Evolutionary conservation across 2,329 filamentous ascomycete species (phyloP).

Genomic region (Claviceps sorghi): DNA sequence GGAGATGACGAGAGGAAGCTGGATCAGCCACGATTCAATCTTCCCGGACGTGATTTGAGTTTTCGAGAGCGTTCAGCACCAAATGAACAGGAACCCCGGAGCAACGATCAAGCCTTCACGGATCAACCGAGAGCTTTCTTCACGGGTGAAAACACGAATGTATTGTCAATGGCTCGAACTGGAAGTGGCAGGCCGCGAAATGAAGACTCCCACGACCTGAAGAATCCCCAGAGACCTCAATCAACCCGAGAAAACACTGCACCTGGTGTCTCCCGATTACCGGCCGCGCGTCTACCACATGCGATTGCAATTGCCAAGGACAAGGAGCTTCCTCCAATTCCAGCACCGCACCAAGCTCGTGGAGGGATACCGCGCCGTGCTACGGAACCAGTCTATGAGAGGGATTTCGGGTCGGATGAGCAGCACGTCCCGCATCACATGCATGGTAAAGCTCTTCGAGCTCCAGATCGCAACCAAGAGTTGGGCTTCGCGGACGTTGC

Average conservation of each 20-base stretch:
- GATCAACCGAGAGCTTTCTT: slow-evolving; percentile 4
- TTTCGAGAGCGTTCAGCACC: slow-evolving; percentile 43
- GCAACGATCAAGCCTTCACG: slow-evolving; percentile 13
- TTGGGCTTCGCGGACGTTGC: slow-evolving; percentile 7
- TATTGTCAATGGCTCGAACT: slow-evolving; percentile 28
- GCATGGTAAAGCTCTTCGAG: slow-evolving; percentile 8
- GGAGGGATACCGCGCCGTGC: slow-evolving; percentile 15
- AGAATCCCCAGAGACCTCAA: slow-evolving; percentile 22
- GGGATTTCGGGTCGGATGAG: slow-evolving; percentile 15
- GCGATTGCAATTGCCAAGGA: slow-evolving; percentile 10
- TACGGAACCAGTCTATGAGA: slow-evolving; percentile 16
- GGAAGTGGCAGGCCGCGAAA: slow-evolving; percentile 47
- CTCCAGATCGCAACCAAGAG: background rate
- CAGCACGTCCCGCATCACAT: slow-evolving; percentile 12
- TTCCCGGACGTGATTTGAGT: slow-evolving; percentile 41
- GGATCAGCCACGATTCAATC: slow-evolving; percentile 13
- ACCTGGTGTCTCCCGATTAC: slow-evolving; percentile 3
- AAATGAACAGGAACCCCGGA: slow-evolving; percentile 25
- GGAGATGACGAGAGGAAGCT: slow-evolving; percentile 10
- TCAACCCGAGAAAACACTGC: slow-evolving; percentile 26
- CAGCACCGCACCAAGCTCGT: slow-evolving; percentile 2
- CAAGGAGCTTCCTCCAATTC: slow-evolving; percentile 20
- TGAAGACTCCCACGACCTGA: slow-evolving; percentile 38
- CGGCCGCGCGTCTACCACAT: slow-evolving; percentile 2
- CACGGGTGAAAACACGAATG: slow-evolving; percentile 16